These are phyloP conservation scores for Monosporozyma servazzii DNA, from an alignment of 805 yeast genomes.

Conservation along the genomic window DNA sequence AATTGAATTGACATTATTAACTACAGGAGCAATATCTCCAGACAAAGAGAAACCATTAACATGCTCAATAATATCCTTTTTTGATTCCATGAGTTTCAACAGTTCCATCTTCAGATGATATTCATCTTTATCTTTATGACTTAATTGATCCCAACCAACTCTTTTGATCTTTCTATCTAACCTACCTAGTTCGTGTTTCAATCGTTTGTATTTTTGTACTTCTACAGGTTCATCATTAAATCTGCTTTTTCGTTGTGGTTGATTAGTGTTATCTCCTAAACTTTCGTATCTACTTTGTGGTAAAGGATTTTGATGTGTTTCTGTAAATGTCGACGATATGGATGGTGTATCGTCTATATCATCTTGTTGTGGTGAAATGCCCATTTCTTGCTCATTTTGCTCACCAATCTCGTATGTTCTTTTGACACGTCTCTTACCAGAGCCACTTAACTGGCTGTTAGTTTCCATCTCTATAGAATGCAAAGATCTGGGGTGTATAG, in stretches of 20 bases:
- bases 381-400: neutral
- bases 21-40: conserved; percentile 16
- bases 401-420: neutral
- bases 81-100: conserved; percentile 30
- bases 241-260: conserved; percentile 4
- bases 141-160: conserved; percentile 47
- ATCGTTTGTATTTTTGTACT: conserved; percentile 32
- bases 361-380: neutral
- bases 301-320: neutral
- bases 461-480: neutral
- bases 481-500: too few species aligned
- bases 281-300: neutral
- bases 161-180: conserved; percentile 41
- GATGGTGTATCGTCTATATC: neutral
- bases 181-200: conserved; percentile 40
- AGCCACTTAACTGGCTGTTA: neutral
- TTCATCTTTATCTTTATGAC: conserved; percentile 42
- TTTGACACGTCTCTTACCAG: conserved; percentile 3
- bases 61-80: conserved; percentile 12
- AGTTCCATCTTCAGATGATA: conserved; percentile 43
- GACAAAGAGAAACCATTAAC: conserved; percentile 38
- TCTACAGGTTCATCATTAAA: conserved; percentile 8
- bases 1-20: neutral
- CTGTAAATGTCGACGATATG: neutral
- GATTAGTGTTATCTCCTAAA: neutral